Evolutionary conservation across 768 basidiomycete species (phyloP).

Genomic region (Filobasidium floriforme): DNA sequence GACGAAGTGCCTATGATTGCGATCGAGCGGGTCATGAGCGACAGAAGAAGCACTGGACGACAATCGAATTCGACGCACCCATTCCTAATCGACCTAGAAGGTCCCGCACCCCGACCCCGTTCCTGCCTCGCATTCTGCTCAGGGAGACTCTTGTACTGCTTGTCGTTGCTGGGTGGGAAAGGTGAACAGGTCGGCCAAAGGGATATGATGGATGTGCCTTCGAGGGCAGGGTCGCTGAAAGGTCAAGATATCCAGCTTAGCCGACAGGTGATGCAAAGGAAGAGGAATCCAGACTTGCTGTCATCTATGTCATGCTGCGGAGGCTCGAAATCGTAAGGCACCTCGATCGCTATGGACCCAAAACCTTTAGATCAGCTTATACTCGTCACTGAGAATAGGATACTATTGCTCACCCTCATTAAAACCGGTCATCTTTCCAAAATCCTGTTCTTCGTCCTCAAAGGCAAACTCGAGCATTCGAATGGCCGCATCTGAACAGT

Average conservation of each 20-base stretch:
- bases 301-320: slow-evolving; percentile 19
- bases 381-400: too few species aligned
- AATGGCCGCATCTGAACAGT: slow-evolving; percentile 19
- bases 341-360: slow-evolving; percentile 12
- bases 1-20: slow-evolving; percentile 6
- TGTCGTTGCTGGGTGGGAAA: slow-evolving; percentile 10
- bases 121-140: slow-evolving; percentile 10
- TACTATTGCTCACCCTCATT: slow-evolving; percentile 15
- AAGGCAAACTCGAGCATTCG: slow-evolving; percentile 23
- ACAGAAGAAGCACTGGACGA: not conserved
- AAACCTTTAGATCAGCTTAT: not conserved
- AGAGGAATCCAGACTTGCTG: not conserved
- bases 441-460: slow-evolving; percentile 18
- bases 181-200: slow-evolving; percentile 17
- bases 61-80: not conserved
- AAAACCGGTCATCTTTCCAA: slow-evolving; percentile 21
- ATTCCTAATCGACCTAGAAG: slow-evolving; percentile 16
- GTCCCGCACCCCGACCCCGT: slow-evolving; percentile 9
- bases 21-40: not conserved
- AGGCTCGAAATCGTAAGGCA: slow-evolving; percentile 21
- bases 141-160: slow-evolving; percentile 8
- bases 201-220: slow-evolving; percentile 23
- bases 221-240: slow-evolving; percentile 11
- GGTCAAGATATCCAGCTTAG: not conserved
- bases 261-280: not conserved